Percentiles rank a stretch among this genome's conserved stretches.
Evolutionary conservation across 768 basidiomycete species (phyloP).

Genomic region (Terana coerulea): DNA sequence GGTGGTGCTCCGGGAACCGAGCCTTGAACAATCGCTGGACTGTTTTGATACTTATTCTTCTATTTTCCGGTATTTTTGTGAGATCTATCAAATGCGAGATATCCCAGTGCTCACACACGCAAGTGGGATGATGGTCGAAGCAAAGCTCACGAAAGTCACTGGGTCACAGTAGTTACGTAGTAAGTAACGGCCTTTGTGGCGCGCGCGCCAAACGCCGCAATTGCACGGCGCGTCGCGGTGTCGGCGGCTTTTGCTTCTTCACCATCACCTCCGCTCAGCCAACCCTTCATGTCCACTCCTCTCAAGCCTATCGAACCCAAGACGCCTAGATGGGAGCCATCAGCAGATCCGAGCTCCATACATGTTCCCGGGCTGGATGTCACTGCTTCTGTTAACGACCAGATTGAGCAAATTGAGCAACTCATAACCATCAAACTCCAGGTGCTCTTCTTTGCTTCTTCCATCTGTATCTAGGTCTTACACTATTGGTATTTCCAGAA

Average conservation of each 20-base stretch:
- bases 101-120: too few species aligned
- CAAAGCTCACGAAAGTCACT: too few species aligned
- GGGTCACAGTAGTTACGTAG: too few species aligned
- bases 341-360: slow-evolving; percentile 58
- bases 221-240: background rate
- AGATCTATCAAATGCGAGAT: too few species aligned
- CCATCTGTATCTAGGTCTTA: too few species aligned
- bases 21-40: too few species aligned
- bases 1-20: too few species aligned
- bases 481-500: slow-evolving; percentile 43
- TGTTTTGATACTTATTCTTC: too few species aligned
- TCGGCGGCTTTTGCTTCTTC: background rate
- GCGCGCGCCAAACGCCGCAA: background rate
- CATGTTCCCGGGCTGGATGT: slow-evolving; percentile 70
- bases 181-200: too few species aligned
- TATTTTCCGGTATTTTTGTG: too few species aligned
- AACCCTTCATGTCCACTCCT: slow-evolving; percentile 17
- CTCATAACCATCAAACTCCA: slow-evolving; percentile 90
- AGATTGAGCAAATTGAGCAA: slow-evolving; percentile 95
- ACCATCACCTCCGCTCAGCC: background rate
- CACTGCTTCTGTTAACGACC: slow-evolving; percentile 64
- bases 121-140: too few species aligned
- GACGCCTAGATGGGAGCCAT: slow-evolving; percentile 65
- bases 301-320: slow-evolving; percentile 52
- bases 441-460: slow-evolving; percentile 39